Conservation (phyloP, 768 basidiomycete species). For the Podaxis sp. region DNA sequence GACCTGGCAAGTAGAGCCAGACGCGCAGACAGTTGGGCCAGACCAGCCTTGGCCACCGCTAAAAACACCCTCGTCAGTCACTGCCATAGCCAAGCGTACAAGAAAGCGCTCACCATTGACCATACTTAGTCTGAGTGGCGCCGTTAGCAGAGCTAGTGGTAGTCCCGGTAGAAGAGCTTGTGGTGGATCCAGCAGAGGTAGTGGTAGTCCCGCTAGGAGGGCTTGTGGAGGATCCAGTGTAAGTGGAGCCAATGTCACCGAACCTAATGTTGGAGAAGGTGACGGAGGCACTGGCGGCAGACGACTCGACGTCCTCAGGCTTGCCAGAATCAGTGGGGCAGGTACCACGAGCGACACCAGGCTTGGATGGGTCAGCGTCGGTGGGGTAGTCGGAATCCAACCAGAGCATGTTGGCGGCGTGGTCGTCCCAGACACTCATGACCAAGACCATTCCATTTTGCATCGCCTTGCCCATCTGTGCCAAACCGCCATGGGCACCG, state of each 20-base stretch:
- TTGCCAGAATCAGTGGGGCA: conserved; percentile 34
- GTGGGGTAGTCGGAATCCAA: conserved; percentile 3
- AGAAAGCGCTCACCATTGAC: neutral
- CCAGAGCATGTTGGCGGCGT: conserved; percentile 10
- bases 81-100: neutral
- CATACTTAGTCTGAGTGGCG: neutral
- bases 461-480: neutral
- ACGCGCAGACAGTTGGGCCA: neutral
- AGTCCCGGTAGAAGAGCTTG: neutral
- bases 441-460: conserved; percentile 3
- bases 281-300: conserved; percentile 18
- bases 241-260: conserved; percentile 21
- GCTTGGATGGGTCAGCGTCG: conserved; percentile 13
- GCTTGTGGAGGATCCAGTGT: neutral
- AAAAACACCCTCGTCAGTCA: neutral
- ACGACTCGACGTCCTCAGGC: conserved; percentile 30
- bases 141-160: neutral
- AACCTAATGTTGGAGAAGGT: conserved; percentile 38
- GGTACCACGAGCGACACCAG: conserved; percentile 31
- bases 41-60: neutral
- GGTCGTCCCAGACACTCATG: conserved; percentile 26
- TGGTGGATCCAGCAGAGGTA: neutral
- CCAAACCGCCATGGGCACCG: conserved; percentile 1
- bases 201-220: too few relatives aligned
- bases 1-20: neutral